Conservation (phyloP, 176 grass and related monocot genomes). For the Secale cereale region DNA sequence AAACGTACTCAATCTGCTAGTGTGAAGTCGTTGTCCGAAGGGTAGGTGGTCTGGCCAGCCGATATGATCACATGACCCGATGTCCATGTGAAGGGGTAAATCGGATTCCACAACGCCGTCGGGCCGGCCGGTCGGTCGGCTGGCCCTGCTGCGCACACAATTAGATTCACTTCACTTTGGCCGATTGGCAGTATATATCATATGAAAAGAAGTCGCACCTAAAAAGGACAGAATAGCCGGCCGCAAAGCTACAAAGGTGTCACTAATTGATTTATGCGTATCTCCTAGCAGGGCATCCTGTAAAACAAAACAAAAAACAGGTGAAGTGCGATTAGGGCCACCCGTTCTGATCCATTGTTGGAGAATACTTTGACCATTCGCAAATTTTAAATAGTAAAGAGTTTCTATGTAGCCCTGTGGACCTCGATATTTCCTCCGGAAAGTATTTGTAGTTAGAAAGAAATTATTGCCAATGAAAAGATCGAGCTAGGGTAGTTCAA, state of each 20-base stretch:
- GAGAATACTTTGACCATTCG: neutral
- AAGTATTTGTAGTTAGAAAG: neutral
- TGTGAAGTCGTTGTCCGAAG: constrained; percentile 28
- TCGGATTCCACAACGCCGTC: constrained; percentile 20
- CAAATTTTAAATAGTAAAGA: too few species aligned
- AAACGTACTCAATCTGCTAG: neutral
- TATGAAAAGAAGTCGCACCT: constrained; percentile 44
- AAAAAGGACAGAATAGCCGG: constrained; percentile 22
- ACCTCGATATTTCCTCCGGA: neutral
- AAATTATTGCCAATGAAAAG: neutral
- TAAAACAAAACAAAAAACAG: neutral
- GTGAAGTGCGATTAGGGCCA: constrained; percentile 28
- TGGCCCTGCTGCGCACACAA: constrained; percentile 7
- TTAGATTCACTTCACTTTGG: constrained; percentile 37
- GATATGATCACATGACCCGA: neutral
- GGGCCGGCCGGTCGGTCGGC: neutral
- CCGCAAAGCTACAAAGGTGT: constrained; percentile 26
- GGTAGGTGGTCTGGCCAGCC: constrained; percentile 25
- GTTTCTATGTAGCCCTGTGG: too few species aligned
- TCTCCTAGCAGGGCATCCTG: neutral
- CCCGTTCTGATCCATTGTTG: constrained; percentile 10
- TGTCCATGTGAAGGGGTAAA: constrained; percentile 45
- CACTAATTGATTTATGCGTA: neutral
- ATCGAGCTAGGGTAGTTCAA: neutral
- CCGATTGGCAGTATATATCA: neutral